Conservation (phyloP, 2,329 filamentous ascomycete species). For the Dactylellina haptotyla region DNA sequence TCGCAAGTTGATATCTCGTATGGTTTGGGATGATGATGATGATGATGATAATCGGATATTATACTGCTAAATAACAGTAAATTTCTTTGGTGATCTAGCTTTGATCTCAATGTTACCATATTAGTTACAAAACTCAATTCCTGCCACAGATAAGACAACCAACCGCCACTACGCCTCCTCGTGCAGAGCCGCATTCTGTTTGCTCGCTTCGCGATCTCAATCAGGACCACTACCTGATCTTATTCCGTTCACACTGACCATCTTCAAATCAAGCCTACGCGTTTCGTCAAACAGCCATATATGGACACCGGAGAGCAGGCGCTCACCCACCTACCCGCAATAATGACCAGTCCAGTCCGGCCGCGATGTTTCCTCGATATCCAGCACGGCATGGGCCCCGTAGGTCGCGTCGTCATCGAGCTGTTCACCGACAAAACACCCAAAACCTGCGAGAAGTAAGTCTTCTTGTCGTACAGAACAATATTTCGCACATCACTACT, state of each 20-base stretch:
- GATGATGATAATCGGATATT: too few relatives aligned
- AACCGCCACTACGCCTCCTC: too few relatives aligned
- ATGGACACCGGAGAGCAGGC: background rate
- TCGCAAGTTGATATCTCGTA: background rate
- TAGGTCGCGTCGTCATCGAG: conserved; percentile 63
- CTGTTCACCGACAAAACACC: conserved; percentile 64
- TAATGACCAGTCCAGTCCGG: conserved; percentile 27
- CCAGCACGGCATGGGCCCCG: conserved; percentile 61
- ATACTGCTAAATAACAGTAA: too few relatives aligned
- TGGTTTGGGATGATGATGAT: too few relatives aligned
- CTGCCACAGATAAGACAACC: background rate
- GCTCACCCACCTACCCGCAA: background rate
- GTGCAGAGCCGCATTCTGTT: background rate
- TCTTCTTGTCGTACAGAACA: too few relatives aligned
- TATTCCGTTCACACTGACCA: background rate
- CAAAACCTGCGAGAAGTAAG: conserved; percentile 64
- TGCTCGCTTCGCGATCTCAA: background rate
- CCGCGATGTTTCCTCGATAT: conserved; percentile 61
- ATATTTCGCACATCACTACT: background rate
- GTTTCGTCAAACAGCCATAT: conserved; percentile 9
- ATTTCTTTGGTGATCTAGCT: too few relatives aligned
- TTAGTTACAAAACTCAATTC: too few relatives aligned
- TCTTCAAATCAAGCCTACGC: background rate
- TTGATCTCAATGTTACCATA: too few relatives aligned
- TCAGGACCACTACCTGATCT: background rate